A percentile compares a stretch with the other conserved stretches of the same genome.
These are phyloP conservation scores for Alisma plantagoaquatica DNA, from an alignment of 106 monocot genomes.

Conservation along the genomic window DNA sequence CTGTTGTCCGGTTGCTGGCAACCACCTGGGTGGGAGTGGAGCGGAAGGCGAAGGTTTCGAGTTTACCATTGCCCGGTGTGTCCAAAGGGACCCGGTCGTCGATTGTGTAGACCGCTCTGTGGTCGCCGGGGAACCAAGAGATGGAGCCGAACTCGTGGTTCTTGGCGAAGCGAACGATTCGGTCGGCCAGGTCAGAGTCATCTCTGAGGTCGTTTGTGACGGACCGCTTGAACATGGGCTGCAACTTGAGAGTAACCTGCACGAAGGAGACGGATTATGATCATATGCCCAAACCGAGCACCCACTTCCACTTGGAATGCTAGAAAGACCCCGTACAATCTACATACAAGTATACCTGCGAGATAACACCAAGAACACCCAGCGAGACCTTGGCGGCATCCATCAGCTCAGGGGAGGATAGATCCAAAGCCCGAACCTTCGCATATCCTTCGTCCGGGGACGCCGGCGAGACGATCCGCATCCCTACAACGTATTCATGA, in stretches of 20 bases:
- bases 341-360: too few species aligned
- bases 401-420: not conserved
- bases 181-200: too few species aligned
- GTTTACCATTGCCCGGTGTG: conserved; percentile 23
- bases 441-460: conserved; percentile 1
- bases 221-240: too few species aligned
- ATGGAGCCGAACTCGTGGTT: conserved; percentile 50
- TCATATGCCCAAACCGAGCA: too few species aligned
- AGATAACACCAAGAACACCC: conserved; percentile 12
- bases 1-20: not conserved
- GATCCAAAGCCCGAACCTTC: not conserved
- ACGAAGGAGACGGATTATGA: too few species aligned
- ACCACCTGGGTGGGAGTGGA: not conserved
- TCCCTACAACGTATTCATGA: conserved; percentile 8
- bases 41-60: conserved; percentile 35
- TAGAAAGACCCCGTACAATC: too few species aligned
- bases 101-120: conserved; percentile 29
- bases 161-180: too few species aligned
- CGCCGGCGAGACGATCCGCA: conserved; percentile 6
- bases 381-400: conserved; percentile 19
- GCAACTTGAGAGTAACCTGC: too few species aligned
- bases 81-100: conserved; percentile 33
- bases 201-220: too few species aligned
- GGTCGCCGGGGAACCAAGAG: conserved; percentile 39
- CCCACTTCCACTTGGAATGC: too few species aligned